Evolutionary conservation across 1,139 yeast species (phyloP), one percentile per base, ranked within the genome.

Genomic region (Kluyveromyces sp.): DNA sequence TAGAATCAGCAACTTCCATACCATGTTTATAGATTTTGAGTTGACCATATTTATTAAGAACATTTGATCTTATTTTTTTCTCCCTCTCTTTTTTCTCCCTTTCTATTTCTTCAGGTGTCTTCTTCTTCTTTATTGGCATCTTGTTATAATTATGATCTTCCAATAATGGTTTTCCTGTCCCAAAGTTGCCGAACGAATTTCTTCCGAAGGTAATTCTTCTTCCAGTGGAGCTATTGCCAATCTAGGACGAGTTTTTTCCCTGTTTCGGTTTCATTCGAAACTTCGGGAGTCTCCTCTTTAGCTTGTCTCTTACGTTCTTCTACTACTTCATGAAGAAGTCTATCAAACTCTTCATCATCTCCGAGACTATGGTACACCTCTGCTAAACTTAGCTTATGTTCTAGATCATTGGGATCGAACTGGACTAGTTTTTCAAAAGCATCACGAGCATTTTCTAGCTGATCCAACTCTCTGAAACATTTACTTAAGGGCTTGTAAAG

Each of bases 291-390:
- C 32, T 47, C 33, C 45, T 50, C 66, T 48, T 49, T 68, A 49
- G 57, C 66, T 48, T 54, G 70, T 54, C 56, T 59, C 50, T 68
- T 62, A 54, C 71, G 54, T 48, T 63, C 53, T 46, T 65, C 49
- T 48, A 67, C 65, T 8, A 81, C 87, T 50, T 79, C 82, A 26
- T 72, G 71, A 45, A 85, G 69, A 34, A 86, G 66, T 31, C 63
- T 63, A 40, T 78, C 75, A 3, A 95, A 89, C 29, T 74, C 75
- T 2, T 75, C 80, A 25, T 73, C 73, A 42, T 85, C 83, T 25
- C 83, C 86, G n/a, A 83, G 68, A 53, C 80, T 80, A 53, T 81
- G 86, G 49, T 81, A 77, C 1, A 89, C 79, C 64, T 92, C 97
- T 0, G 95, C 96, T 29, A 92, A 69, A 0, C 86, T 83, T 34